Conservation (phyloP, 768 basidiomycete genomes). For the Mycena rosella region DNA sequence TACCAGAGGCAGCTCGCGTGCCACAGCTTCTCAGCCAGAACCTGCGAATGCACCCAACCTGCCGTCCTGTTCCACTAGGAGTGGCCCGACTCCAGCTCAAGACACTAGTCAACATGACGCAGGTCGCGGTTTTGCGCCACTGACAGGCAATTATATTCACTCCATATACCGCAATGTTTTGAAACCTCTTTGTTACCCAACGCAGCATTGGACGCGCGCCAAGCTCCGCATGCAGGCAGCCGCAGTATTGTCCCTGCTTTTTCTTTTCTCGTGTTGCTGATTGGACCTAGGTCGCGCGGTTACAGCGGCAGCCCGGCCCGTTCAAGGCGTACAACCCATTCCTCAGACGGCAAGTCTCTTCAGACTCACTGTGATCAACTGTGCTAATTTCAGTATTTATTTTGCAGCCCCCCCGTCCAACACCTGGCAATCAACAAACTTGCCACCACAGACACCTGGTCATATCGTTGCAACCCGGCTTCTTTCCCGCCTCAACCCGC, state of each 20-base stretch:
- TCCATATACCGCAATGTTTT: no score
- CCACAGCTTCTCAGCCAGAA: no score
- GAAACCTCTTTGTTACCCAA: not conserved
- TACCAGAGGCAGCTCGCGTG: no score
- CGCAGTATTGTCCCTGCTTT: not conserved
- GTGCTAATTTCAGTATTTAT: conserved; percentile 1
- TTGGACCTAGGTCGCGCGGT: conserved; percentile 11
- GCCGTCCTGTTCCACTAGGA: no score
- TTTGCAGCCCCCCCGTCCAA: conserved; percentile 4
- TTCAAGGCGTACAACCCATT: not conserved
- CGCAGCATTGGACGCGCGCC: not conserved
- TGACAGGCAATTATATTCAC: conserved; percentile 4
- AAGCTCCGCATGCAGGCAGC: conserved; percentile 6
- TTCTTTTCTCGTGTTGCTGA: not conserved
- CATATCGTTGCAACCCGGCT: conserved; percentile 8
- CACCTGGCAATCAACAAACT: not conserved
- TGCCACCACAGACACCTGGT: not conserved
- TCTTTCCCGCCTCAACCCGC: conserved; percentile 6
- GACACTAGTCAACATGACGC: not conserved
- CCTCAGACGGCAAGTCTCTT: conserved; percentile 13
- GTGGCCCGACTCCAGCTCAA: not conserved
- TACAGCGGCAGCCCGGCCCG: not conserved
- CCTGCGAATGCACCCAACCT: no score
- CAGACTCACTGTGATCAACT: no score
- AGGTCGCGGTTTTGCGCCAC: conserved; percentile 17